Base-by-base conservation (phyloP, 2,329 filamentous ascomycete genomes). In the Daldinia eschscholtzii region DNA sequence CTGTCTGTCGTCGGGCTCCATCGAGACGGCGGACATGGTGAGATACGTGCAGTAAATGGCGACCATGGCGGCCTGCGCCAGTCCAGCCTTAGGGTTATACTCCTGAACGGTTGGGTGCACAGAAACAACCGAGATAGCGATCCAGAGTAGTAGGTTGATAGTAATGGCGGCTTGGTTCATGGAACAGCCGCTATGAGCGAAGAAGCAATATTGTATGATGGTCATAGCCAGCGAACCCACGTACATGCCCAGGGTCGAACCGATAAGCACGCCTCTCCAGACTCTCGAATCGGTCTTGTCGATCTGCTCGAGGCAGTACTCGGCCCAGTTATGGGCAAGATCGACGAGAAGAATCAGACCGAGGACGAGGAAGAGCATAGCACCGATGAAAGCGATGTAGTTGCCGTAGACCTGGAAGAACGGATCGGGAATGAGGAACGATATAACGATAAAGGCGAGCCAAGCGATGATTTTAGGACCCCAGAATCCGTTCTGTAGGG, bases 141-240 rank as follows among this genome's bases (percentile, higher is more conserved):
- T 80, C 83, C 97, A 91, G 57, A 98, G 85, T 39, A 98, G 80
- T 13, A 99, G 83, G 80, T 99, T 99, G 82, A 98, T 88, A 78
- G 94, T 97, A 74, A 99, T 98, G 66, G 93, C 94, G 7, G 94
- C 90, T 81, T 98, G 94, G 81, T 99, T 99, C 94, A 98, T 98
- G 63, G 92, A 88, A 81, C 96, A 99, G 67, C 90, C 89, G 41
- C 86, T 85, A 39, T 83, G 82, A 4, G 95, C 95, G 77, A 99
- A 99, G 87, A 97, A 99, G 79, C 97, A 88, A 84, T 98, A 99
- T 90, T 98, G 97, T 77, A 99, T 82, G 69, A 98, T 90, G 1
- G 95, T 98, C 93, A 99, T 97, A 73, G 91, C 93, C 59, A 98
- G 84, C 15, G 94, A 97, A 42, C 89, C 91, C 70, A 97, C 76